Evolutionary conservation across 1,284 basidiomycete genomes (phyloP).

Genomic region (Fomitopsis betulina): DNA sequence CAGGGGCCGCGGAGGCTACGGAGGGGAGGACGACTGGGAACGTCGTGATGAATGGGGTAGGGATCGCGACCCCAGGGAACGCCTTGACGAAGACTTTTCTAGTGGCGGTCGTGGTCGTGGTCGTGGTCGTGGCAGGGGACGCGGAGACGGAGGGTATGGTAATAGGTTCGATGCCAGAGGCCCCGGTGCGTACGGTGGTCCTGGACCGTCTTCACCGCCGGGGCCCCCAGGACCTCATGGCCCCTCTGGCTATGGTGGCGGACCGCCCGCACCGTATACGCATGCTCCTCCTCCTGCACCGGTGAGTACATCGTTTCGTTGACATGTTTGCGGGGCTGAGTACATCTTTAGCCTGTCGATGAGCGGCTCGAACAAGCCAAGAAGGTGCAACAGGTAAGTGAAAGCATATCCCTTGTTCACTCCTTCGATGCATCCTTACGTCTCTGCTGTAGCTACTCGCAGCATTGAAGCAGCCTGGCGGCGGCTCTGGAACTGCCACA

Average conservation of each 20-base stretch:
- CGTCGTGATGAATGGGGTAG: constrained; percentile 41
- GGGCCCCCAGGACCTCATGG: constrained; percentile 18
- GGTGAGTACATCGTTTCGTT: constrained; percentile 16
- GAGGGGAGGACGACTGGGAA: constrained; percentile 33
- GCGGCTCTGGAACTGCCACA: constrained; percentile 10
- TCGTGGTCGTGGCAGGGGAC: constrained; percentile 24
- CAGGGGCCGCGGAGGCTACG: constrained; percentile 24
- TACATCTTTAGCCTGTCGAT: constrained; percentile 37
- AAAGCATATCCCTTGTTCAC: not conserved
- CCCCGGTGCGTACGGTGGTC: constrained; percentile 30
- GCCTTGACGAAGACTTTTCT: constrained; percentile 38
- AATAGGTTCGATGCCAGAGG: constrained; percentile 31
- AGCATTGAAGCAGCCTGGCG: constrained; percentile 66
- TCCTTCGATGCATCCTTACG: constrained; percentile 5
- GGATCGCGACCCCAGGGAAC: constrained; percentile 40
- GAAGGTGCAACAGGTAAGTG: constrained; percentile 67
- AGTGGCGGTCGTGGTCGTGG: constrained; percentile 33
- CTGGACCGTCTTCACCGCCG: constrained; percentile 17
- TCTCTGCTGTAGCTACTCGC: constrained; percentile 48
- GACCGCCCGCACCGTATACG: constrained; percentile 24
- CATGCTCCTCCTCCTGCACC: constrained; percentile 24
- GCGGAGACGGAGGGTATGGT: constrained; percentile 29
- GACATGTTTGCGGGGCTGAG: not conserved
- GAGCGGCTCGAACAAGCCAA: constrained; percentile 79
- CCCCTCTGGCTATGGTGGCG: constrained; percentile 21